phyloP scores from a whole-genome alignment of 2,329 filamentous ascomycete genomes.

The Penicillium hesseltinei region DNA sequence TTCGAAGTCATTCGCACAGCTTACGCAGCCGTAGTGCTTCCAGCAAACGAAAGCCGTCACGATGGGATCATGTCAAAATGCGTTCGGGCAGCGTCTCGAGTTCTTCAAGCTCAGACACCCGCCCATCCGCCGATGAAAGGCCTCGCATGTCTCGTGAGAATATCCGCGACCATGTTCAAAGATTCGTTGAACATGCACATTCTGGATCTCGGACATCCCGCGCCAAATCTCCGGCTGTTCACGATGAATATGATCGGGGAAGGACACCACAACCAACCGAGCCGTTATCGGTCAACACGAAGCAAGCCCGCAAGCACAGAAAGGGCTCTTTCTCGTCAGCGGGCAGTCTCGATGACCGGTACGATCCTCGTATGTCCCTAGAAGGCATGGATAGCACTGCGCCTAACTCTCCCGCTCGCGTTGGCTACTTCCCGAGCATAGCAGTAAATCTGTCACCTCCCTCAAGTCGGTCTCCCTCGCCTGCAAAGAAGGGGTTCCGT shows the following conservation, averaged over 20 bases:
- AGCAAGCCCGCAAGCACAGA: constrained; percentile 45
- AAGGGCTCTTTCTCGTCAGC: constrained; percentile 55
- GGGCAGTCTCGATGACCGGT: constrained; percentile 39
- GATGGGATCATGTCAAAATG: constrained; percentile 54
- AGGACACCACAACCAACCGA: constrained; percentile 7
- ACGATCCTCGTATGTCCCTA: constrained; percentile 37
- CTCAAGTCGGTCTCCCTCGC: constrained; percentile 63
- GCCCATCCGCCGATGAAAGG: constrained; percentile 10
- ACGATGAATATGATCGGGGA: not conserved
- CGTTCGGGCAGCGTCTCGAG: constrained; percentile 57
- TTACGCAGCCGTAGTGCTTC: constrained; percentile 56
- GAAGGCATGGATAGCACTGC: constrained; percentile 48
- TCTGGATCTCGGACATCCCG: constrained; percentile 7
- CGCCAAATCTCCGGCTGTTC: constrained; percentile 10
- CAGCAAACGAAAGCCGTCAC: constrained; percentile 49
- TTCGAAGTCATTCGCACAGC: constrained; percentile 57
- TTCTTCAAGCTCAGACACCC: constrained; percentile 50
- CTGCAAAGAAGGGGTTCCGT: constrained; percentile 56
- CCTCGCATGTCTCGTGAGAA: constrained; percentile 7
- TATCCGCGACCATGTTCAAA: constrained; percentile 10
- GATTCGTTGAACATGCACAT: constrained; percentile 3
- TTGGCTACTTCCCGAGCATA: constrained; percentile 56
- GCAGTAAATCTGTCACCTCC: constrained; percentile 63
- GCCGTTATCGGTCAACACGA: constrained; percentile 8
- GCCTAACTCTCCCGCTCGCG: constrained; percentile 38